Conservation (phyloP, 2,329 filamentous ascomycete species). For the Talaromyces sp. region DNA sequence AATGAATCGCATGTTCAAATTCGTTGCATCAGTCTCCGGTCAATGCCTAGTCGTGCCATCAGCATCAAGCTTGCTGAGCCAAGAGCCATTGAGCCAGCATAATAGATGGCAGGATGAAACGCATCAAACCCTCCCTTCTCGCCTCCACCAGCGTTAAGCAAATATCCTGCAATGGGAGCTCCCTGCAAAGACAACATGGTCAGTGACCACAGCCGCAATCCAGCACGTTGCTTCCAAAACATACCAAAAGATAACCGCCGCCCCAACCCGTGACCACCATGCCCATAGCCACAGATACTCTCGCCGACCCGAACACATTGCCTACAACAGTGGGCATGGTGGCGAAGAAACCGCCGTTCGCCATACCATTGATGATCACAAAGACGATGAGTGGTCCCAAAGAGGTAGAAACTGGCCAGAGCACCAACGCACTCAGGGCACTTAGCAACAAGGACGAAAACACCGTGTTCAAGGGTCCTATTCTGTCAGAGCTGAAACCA, state of each 20-base stretch:
- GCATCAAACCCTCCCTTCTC: constrained; percentile 48
- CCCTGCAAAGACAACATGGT: constrained; percentile 35
- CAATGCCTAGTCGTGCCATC: constrained; percentile 45
- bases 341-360: constrained; percentile 62
- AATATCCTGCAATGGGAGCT: constrained; percentile 58
- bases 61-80: constrained; percentile 44
- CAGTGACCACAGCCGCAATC: neutral
- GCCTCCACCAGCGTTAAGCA: constrained; percentile 55
- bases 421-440: constrained; percentile 55
- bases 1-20: neutral
- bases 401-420: constrained; percentile 58
- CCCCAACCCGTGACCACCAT: constrained; percentile 62
- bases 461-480: constrained; percentile 57
- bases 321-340: constrained; percentile 62
- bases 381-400: constrained; percentile 55
- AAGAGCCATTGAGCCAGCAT: constrained; percentile 54
- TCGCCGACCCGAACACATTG: constrained; percentile 55
- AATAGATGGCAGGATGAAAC: constrained; percentile 60
- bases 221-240: neutral
- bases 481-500: constrained; percentile 52
- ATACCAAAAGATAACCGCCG: constrained; percentile 58
- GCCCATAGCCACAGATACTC: constrained; percentile 56
- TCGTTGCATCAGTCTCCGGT: constrained; percentile 19
- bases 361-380: constrained; percentile 57
- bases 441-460: constrained; percentile 51